Conservation (phyloP, 345 rosid species). For the Mangifera indica region DNA sequence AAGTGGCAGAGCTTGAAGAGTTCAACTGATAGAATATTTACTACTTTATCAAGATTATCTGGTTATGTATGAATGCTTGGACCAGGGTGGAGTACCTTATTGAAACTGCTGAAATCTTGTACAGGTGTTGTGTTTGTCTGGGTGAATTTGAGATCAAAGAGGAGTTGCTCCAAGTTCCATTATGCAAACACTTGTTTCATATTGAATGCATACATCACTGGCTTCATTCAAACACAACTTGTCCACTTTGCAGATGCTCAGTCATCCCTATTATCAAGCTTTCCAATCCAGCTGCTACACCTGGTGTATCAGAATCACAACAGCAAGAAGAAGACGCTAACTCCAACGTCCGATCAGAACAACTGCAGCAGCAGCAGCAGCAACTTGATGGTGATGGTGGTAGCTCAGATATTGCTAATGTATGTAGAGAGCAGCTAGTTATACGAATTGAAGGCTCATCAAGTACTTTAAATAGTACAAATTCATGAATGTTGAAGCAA, state of each 20-base stretch:
- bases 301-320: background rate
- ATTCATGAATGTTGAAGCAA: background rate
- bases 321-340: background rate
- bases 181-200: slow-evolving; percentile 87
- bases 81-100: background rate
- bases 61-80: background rate
- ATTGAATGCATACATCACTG: slow-evolving; percentile 78
- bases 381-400: background rate
- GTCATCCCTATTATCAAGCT: slow-evolving; percentile 40
- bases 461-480: background rate
- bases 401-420: background rate
- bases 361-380: slow-evolving; percentile 9
- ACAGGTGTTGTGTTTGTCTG: slow-evolving; percentile 91
- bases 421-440: slow-evolving; percentile 11
- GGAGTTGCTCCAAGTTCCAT: slow-evolving; percentile 79
- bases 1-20: background rate
- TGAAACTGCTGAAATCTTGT: background rate
- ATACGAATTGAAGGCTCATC: slow-evolving; percentile 22
- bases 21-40: background rate
- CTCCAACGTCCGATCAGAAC: slow-evolving; percentile 13
- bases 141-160: slow-evolving; percentile 89
- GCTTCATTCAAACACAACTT: slow-evolving; percentile 81
- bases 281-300: slow-evolving; percentile 10
- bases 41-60: background rate
- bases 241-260: slow-evolving; percentile 83